Evolutionary conservation across 2,329 filamentous ascomycete genomes (phyloP), one percentile per base, ranked within the genome.

Genomic region (Ophiostoma himal-ulmi): DNA sequence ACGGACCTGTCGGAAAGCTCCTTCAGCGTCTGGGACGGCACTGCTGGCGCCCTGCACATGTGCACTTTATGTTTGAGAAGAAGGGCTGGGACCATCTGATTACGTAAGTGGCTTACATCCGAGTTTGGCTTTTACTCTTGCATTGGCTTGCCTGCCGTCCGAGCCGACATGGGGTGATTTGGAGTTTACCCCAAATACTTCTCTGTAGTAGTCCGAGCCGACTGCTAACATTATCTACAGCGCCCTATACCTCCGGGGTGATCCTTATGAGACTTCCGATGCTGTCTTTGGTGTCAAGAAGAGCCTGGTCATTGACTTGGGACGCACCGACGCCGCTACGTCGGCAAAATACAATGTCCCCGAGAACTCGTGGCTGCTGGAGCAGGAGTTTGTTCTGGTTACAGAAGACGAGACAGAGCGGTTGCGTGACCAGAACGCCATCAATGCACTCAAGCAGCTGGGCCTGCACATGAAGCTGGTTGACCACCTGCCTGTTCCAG

Each of bases 11-110:
- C 0, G 93, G 92, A 0, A 86, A 88, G 79, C 77, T 95, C 74
- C 80, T 95, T 75, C 80, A 82, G 77, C 78, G 81, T 75, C 77
- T 95, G 75, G 83, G 85, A n/a, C 82, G 92, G n/a, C 92, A 95
- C 80, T 88, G 88, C 70, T 94, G 88, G 81, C 81, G 92, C 69
- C 92, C 92, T 1, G 86, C 88, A 26, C 92, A 95, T 78, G 86
- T 94, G 83, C 92, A 95, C 79, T 95, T 95, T 76, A 95, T 96
- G 91, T 93, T 96, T 80, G 87, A 89, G 77, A 93, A 92, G 82
- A 79, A 83, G 44, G 91, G 91, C 0, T 93, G 86, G 81, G 92
- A 96, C 81, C 86, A 90, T 77, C 80, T 96, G 75, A 90, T 95
- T 77, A 96, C 92, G 91, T 94, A 30, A 30, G 30, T 30, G 30